These are phyloP conservation scores for Puccinia novopanici DNA, from an alignment of 1,284 basidiomycete genomes.

Conservation along the genomic window DNA sequence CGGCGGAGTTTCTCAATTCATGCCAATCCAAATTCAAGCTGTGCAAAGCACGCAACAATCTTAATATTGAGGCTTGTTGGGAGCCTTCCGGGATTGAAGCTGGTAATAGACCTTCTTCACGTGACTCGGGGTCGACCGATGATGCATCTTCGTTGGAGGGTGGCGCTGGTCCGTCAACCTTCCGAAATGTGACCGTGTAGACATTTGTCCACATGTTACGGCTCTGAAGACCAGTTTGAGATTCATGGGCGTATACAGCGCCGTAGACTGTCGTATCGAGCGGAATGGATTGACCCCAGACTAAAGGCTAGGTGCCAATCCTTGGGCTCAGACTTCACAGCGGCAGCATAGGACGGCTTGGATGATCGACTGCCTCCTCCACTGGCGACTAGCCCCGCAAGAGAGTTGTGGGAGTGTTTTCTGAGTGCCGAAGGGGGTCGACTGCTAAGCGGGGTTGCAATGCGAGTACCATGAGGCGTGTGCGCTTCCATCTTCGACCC, in stretches of 20 bases:
- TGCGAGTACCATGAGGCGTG: slow-evolving; percentile 90
- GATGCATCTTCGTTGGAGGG: slow-evolving; percentile 54
- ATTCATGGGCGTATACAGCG: slow-evolving; percentile 83
- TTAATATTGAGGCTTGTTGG: slow-evolving; percentile 84
- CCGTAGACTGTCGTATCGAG: slow-evolving; percentile 92
- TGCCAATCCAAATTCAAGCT: slow-evolving; percentile 72
- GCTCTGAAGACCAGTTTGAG: slow-evolving; percentile 43
- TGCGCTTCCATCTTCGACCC: slow-evolving; percentile 88
- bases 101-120: slow-evolving; percentile 59
- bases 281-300: slow-evolving; percentile 78
- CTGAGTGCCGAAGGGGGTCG: slow-evolving; percentile 55
- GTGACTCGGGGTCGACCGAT: slow-evolving; percentile 56
- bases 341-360: slow-evolving; percentile 80
- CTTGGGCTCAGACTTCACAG: slow-evolving; percentile 82
- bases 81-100: slow-evolving; percentile 81
- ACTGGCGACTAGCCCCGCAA: slow-evolving; percentile 51
- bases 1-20: slow-evolving; percentile 58
- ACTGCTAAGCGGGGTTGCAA: slow-evolving; percentile 71
- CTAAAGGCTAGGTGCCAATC: slow-evolving; percentile 97
- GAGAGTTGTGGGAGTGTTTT: slow-evolving; percentile 53
- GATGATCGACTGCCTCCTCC: slow-evolving; percentile 45
- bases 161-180: slow-evolving; percentile 79
- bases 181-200: slow-evolving; percentile 89
- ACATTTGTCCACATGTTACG: slow-evolving; percentile 81
- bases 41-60: slow-evolving; percentile 82